Base-by-base conservation (phyloP, 805 yeast species). In the Yamadazyma paraphyllophila region DNA sequence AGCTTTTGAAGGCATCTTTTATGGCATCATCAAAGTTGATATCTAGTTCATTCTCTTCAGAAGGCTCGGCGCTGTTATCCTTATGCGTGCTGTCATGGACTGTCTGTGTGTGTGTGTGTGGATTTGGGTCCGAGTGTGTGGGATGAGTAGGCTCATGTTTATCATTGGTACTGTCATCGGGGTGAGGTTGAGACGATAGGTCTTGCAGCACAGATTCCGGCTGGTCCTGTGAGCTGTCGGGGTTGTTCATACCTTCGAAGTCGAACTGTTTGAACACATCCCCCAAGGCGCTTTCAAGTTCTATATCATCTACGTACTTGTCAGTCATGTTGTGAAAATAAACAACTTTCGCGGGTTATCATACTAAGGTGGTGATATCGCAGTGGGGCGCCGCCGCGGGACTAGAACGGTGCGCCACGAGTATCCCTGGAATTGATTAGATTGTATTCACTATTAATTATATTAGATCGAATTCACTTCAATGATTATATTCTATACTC, bases 231-330 rank as follows among this genome's bases (percentile, higher is more conserved):
- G 24, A 20, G 24, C 25, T 31, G 12, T 44, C 32, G 26, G 35
- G 9, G 14, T 25, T 36, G 35, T 43, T 31, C 25, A 30, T 14
- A 4, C 14, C 15, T 12, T 40, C 36, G 16, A 50, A 52, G 45
- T 53, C 63, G 50, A 62, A 67, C 51, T 55, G 69, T 51, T 58
- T 59, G 49, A 71, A 66, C 0, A 67, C 74, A 48, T 66, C 65
- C 13, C 71, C 74, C 35, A 70, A 67, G 30, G 72, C 71, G 36
- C 59, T 60, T 43, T 66, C 66, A 38, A 66, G 51, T 24, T 60
- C 66, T 7, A 51, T 25, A 16, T 44, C 46, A 15, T 44, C 46
- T 20, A 30, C 43, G 24, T 30, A 44, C 39, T 39, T 44, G 37
- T 44, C 46, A 17, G 36, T 37, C 46, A 44, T 44, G 34, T n/a